Percentiles rank a stretch among this genome's conserved stretches.
These are phyloP conservation scores for Sanghuangporus sanghuang DNA, from an alignment of 1,284 basidiomycete species.

Conservation along the genomic window DNA sequence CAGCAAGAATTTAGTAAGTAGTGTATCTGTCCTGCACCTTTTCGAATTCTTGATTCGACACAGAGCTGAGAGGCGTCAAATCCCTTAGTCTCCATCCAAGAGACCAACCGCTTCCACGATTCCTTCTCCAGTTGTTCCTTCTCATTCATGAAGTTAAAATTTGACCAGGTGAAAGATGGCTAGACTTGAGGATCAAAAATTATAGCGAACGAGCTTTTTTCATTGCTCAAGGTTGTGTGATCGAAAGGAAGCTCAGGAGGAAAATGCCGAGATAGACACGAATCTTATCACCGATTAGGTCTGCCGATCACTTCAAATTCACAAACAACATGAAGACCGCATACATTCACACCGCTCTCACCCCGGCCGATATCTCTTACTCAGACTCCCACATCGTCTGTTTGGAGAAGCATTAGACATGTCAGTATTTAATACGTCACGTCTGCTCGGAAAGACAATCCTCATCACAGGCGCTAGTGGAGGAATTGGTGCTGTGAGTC, in stretches of 20 bases:
- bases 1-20: neutral
- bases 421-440: constrained; percentile 75
- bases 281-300: neutral
- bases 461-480: constrained; percentile 83
- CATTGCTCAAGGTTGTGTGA: neutral
- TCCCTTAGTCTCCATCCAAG: constrained; percentile 52
- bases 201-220: neutral
- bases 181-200: neutral
- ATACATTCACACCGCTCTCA: neutral
- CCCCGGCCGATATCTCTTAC: neutral
- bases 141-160: neutral
- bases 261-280: neutral
- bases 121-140: neutral
- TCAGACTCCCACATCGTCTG: neutral
- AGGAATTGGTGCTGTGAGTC: constrained; percentile 72
- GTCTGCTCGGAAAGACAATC: constrained; percentile 79
- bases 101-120: constrained; percentile 46
- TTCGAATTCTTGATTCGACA: constrained; percentile 39
- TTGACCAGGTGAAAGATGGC: neutral
- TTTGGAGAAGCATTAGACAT: constrained; percentile 32
- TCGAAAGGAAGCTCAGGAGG: too few species aligned
- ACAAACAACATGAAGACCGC: neutral
- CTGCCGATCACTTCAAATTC: neutral
- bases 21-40: constrained; percentile 1
- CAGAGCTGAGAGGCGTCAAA: constrained; percentile 39